phyloP scores from a whole-genome alignment of 2,329 filamentous ascomycete genomes.

The Xylariaceae sp. region DNA sequence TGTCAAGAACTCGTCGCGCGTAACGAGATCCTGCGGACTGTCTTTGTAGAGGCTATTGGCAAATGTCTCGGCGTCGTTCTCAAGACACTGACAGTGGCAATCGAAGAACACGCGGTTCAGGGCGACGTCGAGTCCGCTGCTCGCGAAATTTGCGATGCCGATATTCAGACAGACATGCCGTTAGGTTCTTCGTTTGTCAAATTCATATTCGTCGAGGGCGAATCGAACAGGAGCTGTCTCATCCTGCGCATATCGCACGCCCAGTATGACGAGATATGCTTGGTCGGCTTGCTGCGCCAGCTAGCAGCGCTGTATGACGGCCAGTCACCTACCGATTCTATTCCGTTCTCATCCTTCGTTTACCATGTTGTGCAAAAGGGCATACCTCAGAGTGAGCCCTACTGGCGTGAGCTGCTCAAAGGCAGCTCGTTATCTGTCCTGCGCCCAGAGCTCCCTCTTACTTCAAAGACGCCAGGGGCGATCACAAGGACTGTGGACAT shows the following conservation, averaged over 20 bases:
- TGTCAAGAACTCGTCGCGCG: conserved; percentile 53
- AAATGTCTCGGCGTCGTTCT: conserved; percentile 56
- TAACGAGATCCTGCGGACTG: conserved; percentile 63
- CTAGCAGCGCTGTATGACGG: conserved; percentile 49
- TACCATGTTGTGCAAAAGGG: conserved; percentile 35
- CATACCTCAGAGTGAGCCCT: conserved; percentile 48
- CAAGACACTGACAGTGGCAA: conserved; percentile 44
- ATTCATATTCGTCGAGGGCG: conserved; percentile 48
- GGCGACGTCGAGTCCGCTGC: conserved; percentile 47
- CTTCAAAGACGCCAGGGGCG: conserved; percentile 34
- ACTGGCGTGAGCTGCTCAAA: conserved; percentile 57
- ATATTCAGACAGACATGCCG: conserved; percentile 51
- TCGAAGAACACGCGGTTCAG: conserved; percentile 46
- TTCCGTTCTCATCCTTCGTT: conserved; percentile 44
- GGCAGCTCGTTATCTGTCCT: conserved; percentile 42
- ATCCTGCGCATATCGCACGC: conserved; percentile 63
- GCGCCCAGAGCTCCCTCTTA: conserved; percentile 29
- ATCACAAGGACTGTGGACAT: conserved; percentile 41
- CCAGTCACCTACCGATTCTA: conserved; percentile 20
- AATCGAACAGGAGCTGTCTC: conserved; percentile 34
- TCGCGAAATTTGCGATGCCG: conserved; percentile 48
- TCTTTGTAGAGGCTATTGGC: conserved; percentile 43
- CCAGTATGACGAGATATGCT: conserved; percentile 66
- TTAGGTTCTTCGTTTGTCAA: conserved; percentile 58
- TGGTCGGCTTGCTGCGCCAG: conserved; percentile 57